phyloP scores from a whole-genome alignment of 2,329 filamentous ascomycete genomes.

The Pseudogymnoascus sp. region DNA sequence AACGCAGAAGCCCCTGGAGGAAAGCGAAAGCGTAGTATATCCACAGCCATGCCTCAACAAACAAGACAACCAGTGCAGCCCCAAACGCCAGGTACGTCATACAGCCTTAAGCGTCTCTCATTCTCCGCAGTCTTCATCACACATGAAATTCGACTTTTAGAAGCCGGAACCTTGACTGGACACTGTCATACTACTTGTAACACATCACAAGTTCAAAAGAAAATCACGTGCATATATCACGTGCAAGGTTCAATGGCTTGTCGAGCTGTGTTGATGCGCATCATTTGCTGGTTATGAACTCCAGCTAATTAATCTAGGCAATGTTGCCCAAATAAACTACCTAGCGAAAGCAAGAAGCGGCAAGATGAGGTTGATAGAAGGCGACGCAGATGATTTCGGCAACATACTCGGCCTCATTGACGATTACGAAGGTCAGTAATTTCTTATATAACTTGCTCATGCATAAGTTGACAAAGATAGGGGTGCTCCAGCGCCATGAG shows the following conservation, averaged over 20 bases:
- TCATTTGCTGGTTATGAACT: background rate
- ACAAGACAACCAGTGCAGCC: background rate
- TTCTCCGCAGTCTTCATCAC: background rate
- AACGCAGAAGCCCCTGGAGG: background rate
- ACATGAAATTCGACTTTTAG: background rate
- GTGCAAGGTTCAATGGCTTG: background rate
- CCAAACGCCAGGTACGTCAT: background rate
- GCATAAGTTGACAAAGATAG: constrained; percentile 32
- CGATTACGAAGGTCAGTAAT: constrained; percentile 63
- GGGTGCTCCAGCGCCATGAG: constrained; percentile 76
- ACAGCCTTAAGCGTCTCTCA: background rate
- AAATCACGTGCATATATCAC: background rate
- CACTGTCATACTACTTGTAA: constrained; percentile 1
- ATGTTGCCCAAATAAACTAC: constrained; percentile 45
- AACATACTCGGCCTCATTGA: constrained; percentile 66
- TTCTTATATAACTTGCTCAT: background rate
- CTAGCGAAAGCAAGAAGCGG: constrained; percentile 39
- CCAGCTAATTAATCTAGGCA: constrained; percentile 14
- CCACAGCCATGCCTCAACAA: constrained; percentile 1
- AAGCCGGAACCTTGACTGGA: background rate
- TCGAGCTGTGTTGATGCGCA: background rate
- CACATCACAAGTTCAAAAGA: background rate
- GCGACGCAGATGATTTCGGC: constrained; percentile 60
- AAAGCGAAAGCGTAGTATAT: constrained; percentile 7
- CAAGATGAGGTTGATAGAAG: constrained; percentile 45